Evolutionary conservation across 257 asterid species (phyloP).

Genomic region (Forsythia suspensa): DNA sequence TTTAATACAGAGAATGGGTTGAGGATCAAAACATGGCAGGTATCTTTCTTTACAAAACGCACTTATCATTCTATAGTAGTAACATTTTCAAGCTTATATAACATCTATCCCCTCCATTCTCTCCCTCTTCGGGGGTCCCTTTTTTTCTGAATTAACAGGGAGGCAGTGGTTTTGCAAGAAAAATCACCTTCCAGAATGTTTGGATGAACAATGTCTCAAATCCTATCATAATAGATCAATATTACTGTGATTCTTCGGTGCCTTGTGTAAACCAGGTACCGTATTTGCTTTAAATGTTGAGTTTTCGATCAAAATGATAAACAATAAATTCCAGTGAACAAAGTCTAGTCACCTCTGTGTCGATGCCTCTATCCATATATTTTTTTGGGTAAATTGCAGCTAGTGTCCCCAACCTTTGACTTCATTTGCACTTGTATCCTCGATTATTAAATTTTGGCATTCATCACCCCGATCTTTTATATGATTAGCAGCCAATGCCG

Average conservation of each 20-base stretch:
- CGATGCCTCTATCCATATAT: not conserved
- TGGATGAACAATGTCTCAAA: constrained; percentile 80
- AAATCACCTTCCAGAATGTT: constrained; percentile 57
- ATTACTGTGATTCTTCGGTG: constrained; percentile 64
- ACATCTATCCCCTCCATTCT: not conserved
- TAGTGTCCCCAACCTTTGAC: too few relatives aligned
- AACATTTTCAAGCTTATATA: not conserved
- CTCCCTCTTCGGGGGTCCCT: not conserved
- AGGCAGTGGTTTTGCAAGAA: constrained; percentile 75
- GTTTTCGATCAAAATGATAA: not conserved
- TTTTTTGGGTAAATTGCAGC: too few relatives aligned
- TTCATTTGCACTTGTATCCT: too few relatives aligned
- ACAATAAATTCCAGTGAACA: not conserved
- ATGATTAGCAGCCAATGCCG: too few relatives aligned
- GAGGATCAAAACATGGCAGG: constrained; percentile 98
- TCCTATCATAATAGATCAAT: constrained; percentile 84
- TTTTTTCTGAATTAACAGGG: constrained; percentile 53
- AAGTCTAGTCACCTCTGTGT: not conserved
- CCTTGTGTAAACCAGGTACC: constrained; percentile 78
- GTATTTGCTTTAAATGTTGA: not conserved
- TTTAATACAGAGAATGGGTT: constrained; percentile 62
- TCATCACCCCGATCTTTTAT: too few relatives aligned
- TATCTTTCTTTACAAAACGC: constrained; percentile 17
- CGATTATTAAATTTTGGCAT: too few relatives aligned
- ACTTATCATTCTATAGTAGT: not conserved